Evolutionary conservation across 352 stramenopile genomes (phyloP).

Genomic region (Peronospora tabacina): DNA sequence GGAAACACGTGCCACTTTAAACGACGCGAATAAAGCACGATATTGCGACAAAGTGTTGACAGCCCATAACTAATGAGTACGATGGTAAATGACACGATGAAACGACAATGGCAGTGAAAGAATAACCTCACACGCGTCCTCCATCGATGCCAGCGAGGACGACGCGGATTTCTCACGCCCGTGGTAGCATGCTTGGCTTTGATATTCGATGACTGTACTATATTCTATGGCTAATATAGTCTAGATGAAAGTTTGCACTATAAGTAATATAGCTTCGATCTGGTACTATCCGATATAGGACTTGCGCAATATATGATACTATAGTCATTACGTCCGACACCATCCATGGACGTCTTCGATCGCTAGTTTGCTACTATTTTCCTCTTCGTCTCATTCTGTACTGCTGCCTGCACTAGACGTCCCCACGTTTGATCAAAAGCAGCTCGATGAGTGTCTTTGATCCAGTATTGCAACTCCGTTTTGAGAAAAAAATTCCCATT

Average conservation of each 20-base stretch:
- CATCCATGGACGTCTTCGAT: background rate
- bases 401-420: constrained; percentile 23
- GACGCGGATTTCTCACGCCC: constrained; percentile 6
- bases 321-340: too few species aligned
- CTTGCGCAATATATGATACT: too few species aligned
- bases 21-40: constrained; percentile 1
- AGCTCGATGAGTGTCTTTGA: constrained; percentile 46
- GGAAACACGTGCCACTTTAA: constrained; percentile 3
- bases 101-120: background rate
- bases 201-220: too few species aligned
- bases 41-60: constrained; percentile 3
- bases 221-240: too few species aligned
- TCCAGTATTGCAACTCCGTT: constrained; percentile 47
- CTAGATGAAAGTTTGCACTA: too few species aligned
- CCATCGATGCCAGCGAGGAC: constrained; percentile 12
- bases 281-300: too few species aligned
- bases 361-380: background rate
- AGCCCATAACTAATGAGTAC: background rate
- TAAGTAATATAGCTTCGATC: too few species aligned
- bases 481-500: constrained; percentile 41
- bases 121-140: constrained; percentile 19
- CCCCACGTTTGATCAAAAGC: constrained; percentile 44
- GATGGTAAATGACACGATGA: background rate
- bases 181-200: constrained; percentile 6
- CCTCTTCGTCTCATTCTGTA: constrained; percentile 13